Percentiles rank a stretch among this genome's conserved stretches.
These are phyloP conservation scores for Craterostigma plantagineum DNA, from an alignment of 257 asterid genomes.

Conservation along the genomic window DNA sequence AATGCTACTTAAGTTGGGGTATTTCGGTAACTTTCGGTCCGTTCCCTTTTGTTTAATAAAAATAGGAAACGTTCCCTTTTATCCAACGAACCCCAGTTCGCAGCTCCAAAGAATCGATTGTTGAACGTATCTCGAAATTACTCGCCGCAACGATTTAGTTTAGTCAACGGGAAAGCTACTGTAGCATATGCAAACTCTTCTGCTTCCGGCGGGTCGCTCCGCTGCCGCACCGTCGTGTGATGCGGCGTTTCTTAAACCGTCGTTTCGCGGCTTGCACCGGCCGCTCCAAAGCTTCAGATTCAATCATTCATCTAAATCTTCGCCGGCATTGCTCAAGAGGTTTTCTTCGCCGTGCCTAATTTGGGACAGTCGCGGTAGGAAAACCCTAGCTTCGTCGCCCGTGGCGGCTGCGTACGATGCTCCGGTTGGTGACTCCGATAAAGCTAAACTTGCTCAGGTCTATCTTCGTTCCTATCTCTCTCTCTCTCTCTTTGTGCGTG, in stretches of 20 bases:
- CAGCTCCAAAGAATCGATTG: too few relatives aligned
- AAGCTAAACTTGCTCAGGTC: conserved; percentile 89
- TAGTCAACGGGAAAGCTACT: too few relatives aligned
- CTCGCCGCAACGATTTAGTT: too few relatives aligned
- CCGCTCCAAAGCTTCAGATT: conserved; percentile 9
- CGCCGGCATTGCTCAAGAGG: conserved; percentile 17
- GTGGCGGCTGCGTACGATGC: conserved; percentile 27
- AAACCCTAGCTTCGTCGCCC: conserved; percentile 31
- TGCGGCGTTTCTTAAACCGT: conserved; percentile 11
- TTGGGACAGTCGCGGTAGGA: conserved; percentile 12
- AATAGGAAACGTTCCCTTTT: too few relatives aligned
- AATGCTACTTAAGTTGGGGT: too few relatives aligned
- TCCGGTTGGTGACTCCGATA: conserved; percentile 49
- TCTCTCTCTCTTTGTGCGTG: conserved; percentile 1
- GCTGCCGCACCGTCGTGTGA: conserved; percentile 27
- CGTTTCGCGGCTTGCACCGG: conserved; percentile 9
- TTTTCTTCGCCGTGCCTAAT: conserved; percentile 21
- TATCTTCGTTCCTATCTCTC: conserved; percentile 7
- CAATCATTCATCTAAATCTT: conserved; percentile 16
- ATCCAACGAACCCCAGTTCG: too few relatives aligned
- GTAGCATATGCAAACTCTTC: conserved; percentile 49
- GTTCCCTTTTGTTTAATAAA: too few relatives aligned
- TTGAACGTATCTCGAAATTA: too few relatives aligned
- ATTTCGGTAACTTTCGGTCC: too few relatives aligned
- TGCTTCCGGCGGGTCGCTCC: conserved; percentile 61